phyloP scores from a whole-genome alignment of 352 stramenopile species.

The Phytopythium chamaehyphon region DNA sequence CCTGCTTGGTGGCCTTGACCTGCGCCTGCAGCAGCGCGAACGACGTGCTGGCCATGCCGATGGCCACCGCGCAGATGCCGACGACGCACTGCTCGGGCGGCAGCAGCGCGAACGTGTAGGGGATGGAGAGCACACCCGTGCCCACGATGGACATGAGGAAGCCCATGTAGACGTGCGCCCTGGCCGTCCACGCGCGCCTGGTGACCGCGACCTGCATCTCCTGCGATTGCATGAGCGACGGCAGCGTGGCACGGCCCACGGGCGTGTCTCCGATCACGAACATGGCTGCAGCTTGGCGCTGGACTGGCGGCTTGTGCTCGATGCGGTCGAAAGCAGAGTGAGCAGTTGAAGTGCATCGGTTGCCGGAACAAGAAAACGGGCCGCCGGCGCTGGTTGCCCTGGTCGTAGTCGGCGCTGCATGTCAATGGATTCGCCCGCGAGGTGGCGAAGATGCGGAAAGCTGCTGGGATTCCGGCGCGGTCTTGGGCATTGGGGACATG shows the following conservation, averaged over 20 bases:
- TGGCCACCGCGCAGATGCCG: constrained; percentile 37
- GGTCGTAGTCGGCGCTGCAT: too few species aligned
- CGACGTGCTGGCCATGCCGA: constrained; percentile 43
- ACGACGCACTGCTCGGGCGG: constrained; percentile 28
- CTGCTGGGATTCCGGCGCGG: too few species aligned
- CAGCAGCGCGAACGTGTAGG: constrained; percentile 59
- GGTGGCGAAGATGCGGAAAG: too few species aligned
- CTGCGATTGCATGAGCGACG: constrained; percentile 1
- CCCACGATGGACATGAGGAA: constrained; percentile 81
- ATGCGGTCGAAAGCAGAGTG: not conserved
- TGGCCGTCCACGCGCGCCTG: constrained; percentile 1
- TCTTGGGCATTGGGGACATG: too few species aligned
- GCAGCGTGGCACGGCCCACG: not conserved
- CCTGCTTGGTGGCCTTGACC: constrained; percentile 39
- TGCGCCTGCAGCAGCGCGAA: constrained; percentile 49
- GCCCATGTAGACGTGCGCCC: constrained; percentile 56
- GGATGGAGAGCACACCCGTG: constrained; percentile 61
- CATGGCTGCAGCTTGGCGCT: not conserved
- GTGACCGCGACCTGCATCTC: not conserved
- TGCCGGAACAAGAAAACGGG: not conserved
- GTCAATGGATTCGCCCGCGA: too few species aligned
- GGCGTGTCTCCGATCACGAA: constrained; percentile 5
- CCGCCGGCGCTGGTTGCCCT: too few species aligned
- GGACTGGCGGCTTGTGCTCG: not conserved
- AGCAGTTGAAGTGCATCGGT: not conserved